These are phyloP conservation scores for Vanrija sp. DNA, from an alignment of 1,284 basidiomycete genomes.

Conservation along the genomic window DNA sequence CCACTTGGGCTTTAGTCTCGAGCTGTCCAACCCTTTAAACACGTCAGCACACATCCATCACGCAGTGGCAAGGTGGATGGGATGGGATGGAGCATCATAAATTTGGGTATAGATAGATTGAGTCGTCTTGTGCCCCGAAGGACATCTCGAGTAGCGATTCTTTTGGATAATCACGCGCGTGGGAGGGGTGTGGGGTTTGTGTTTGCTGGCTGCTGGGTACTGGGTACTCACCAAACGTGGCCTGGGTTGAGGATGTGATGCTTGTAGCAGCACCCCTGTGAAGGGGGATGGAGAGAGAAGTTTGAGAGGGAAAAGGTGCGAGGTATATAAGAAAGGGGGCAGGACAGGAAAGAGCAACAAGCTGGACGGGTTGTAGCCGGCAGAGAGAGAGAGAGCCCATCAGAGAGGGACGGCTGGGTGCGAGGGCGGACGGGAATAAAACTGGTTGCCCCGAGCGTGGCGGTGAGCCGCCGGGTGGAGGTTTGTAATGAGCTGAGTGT, in stretches of 20 bases:
- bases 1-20: too few species aligned
- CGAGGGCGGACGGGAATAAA: too few species aligned
- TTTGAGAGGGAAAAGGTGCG: neutral
- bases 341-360: neutral
- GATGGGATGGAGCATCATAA: conserved; percentile 19
- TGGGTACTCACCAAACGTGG: neutral
- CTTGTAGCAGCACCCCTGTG: neutral
- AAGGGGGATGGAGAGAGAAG: neutral
- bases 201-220: neutral
- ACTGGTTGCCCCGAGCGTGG: too few species aligned
- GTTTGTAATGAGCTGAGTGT: too few species aligned
- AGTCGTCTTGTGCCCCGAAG: conserved; percentile 40
- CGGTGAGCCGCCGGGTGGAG: too few species aligned
- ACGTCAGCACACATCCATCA: neutral
- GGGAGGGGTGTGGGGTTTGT: neutral
- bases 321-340: neutral
- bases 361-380: too few species aligned
- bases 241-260: neutral
- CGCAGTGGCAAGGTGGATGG: neutral
- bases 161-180: conserved; percentile 41
- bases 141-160: conserved; percentile 49
- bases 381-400: too few species aligned
- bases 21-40: neutral
- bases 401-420: too few species aligned
- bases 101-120: conserved; percentile 48